Percentiles rank a stretch among this genome's conserved stretches.
phyloP scores from a whole-genome alignment of 2,329 filamentous ascomycete genomes.

The Zopfia rhizophila region DNA sequence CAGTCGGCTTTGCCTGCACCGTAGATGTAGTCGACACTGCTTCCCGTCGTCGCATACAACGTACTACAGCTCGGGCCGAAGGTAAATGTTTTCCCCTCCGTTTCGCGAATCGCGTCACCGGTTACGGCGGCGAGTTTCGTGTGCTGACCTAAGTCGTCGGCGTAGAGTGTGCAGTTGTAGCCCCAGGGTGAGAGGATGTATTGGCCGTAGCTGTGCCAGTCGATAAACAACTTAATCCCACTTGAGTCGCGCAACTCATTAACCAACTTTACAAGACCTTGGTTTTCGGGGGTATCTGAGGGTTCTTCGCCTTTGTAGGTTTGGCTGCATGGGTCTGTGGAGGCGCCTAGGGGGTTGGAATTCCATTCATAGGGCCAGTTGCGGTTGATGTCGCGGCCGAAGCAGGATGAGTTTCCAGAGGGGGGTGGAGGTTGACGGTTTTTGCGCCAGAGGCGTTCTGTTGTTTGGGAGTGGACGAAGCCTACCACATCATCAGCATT shows the following conservation, averaged over 20 bases:
- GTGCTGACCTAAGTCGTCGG: slow-evolving; percentile 61
- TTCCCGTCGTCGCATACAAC: slow-evolving; percentile 65
- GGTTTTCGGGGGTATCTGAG: slow-evolving; percentile 40
- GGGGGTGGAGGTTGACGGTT: slow-evolving; percentile 47
- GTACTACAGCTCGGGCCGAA: slow-evolving; percentile 65
- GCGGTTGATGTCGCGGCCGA: slow-evolving; percentile 46
- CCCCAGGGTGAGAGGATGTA: slow-evolving; percentile 68
- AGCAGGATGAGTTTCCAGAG: slow-evolving; percentile 46
- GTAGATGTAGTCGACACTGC: slow-evolving; percentile 55
- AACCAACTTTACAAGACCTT: slow-evolving; percentile 58
- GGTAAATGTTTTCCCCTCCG: slow-evolving; percentile 56
- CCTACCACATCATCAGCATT: slow-evolving; percentile 53
- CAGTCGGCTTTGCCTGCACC: slow-evolving; percentile 54
- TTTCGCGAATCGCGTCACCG: slow-evolving; percentile 62
- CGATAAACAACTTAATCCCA: slow-evolving; percentile 69
- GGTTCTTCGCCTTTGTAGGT: slow-evolving; percentile 43
- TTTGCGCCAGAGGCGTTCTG: slow-evolving; percentile 48
- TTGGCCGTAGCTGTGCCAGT: slow-evolving; percentile 72
- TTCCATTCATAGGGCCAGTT: slow-evolving; percentile 49
- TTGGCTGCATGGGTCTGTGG: slow-evolving; percentile 40
- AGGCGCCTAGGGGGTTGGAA: slow-evolving; percentile 37
- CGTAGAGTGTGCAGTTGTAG: slow-evolving; percentile 62
- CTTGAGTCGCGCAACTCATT: slow-evolving; percentile 54
- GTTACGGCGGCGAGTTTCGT: slow-evolving; percentile 60
- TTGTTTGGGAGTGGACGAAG: slow-evolving; percentile 46